These are phyloP conservation scores for Chrysochromulina parva DNA, from an alignment of 78 protist species.

Conservation along the genomic window DNA sequence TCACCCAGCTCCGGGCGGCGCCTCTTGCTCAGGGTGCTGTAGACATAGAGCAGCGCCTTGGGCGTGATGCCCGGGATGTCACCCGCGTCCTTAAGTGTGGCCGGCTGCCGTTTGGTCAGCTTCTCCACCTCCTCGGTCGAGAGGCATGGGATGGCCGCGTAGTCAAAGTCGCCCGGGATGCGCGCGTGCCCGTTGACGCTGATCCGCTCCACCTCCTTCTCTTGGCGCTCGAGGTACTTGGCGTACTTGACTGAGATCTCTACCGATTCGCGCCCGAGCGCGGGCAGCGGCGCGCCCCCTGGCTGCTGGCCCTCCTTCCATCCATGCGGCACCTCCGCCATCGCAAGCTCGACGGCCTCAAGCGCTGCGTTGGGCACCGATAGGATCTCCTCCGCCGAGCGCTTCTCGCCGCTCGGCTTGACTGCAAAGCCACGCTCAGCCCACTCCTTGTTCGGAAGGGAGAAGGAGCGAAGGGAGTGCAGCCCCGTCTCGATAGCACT, in stretches of 20 bases:
- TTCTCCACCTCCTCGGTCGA: conserved; percentile 28
- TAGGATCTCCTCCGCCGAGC: neutral
- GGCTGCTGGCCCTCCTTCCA: neutral
- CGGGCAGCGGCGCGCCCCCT: neutral
- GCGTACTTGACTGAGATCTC: neutral
- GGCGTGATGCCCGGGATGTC: conserved; percentile 29
- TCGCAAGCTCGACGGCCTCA: neutral
- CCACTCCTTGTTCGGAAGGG: conserved; percentile 1
- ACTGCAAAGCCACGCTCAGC: neutral
- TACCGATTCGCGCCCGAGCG: neutral
- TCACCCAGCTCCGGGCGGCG: too few species aligned
- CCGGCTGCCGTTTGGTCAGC: neutral
- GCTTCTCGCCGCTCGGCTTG: neutral
- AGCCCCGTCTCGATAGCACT: neutral
- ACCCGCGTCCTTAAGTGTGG: neutral
- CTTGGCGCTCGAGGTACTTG: conserved; percentile 11
- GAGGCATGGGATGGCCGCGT: neutral
- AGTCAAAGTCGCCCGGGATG: neutral
- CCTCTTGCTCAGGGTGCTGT: neutral
- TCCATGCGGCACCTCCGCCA: neutral
- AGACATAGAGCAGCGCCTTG: neutral
- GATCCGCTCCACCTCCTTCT: too few species aligned
- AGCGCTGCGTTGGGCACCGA: neutral
- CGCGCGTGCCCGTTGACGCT: neutral
- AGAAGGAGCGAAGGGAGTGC: neutral